phyloP scores from a whole-genome alignment of 306 rosid genomes.

The Trifolium pratense region DNA sequence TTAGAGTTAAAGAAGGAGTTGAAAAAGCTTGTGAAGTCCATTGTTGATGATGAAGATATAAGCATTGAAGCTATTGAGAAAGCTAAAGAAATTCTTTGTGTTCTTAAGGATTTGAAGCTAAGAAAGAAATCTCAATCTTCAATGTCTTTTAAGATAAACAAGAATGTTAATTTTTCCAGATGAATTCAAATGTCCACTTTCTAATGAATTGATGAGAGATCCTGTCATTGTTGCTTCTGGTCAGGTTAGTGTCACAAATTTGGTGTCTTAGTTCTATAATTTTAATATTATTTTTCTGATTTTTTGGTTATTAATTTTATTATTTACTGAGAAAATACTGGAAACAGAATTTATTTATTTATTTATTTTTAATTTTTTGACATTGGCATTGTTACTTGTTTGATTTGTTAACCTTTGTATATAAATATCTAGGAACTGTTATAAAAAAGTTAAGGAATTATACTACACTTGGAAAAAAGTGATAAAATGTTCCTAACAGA shows the following conservation, averaged over 20 bases:
- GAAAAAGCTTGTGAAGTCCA: slow-evolving; percentile 64
- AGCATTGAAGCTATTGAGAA: slow-evolving; percentile 62
- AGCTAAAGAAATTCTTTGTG: slow-evolving; percentile 59
- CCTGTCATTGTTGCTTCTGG: slow-evolving; percentile 88
- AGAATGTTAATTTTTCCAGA: slow-evolving; percentile 62
- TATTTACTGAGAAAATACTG: slow-evolving; percentile 27
- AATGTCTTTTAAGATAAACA: slow-evolving; percentile 54
- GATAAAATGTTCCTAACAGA: slow-evolving; percentile 34
- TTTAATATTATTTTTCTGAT: slow-evolving; percentile 18
- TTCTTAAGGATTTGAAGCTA: slow-evolving; percentile 68
- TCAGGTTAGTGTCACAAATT: slow-evolving; percentile 64
- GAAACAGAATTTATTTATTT: background rate
- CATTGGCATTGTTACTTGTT: background rate
- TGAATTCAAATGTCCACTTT: slow-evolving; percentile 83
- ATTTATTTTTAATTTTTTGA: no score
- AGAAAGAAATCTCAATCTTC: slow-evolving; percentile 46
- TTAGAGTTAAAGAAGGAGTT: slow-evolving; percentile 81
- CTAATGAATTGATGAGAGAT: slow-evolving; percentile 90
- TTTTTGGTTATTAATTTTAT: slow-evolving; percentile 23
- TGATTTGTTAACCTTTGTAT: background rate
- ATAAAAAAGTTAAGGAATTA: background rate
- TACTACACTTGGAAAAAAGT: background rate
- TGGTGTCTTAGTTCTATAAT: background rate
- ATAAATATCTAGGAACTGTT: slow-evolving; percentile 29
- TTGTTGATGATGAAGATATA: slow-evolving; percentile 64